Evolutionary conservation across 306 rosid species (phyloP), one percentile per base, ranked within the genome.

Genomic region (Canavalia gladiata): DNA sequence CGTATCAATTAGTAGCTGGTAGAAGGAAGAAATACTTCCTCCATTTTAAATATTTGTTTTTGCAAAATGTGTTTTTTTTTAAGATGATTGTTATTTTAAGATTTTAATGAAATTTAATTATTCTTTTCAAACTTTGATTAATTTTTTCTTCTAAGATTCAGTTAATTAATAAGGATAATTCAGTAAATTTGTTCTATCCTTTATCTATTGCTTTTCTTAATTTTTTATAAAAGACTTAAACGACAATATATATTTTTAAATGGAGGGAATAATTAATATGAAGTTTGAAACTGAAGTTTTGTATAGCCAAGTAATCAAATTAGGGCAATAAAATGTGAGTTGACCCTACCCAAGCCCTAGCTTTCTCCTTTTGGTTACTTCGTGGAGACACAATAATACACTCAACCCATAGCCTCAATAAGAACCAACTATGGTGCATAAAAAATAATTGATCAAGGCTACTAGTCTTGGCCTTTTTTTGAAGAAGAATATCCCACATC

Each of bases 371-470:
- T 75, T 42, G 79, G 75, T 55, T 63, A 54, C 67, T 56, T 71
- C 7, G 68, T 77, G 83, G 74, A 46, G 80, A 85, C 88, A 85
- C 57, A 85, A 85, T 81, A 76, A 70, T 85, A 69, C 25, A 18
- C 25, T 62, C 52, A 69, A 34, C 34, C 30, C 51, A 62, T n/a
- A 75, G 51, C 50, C 28, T 68, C 50, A 52, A 4, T 57, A 35
- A 74, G 80, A 28, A 81, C 39, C 7, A 64, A 37, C 9, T 2
- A 4, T 37, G 4, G 8, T 77, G 51, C 60, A 72, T 52, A 49
- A 69, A 76, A 60, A 28, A 57, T 35, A 28, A 57, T 35, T 74
- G 8, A 35, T 68, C 51, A 82, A 58, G 13, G 46, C 68, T 34
- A 81, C 62, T 18, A 18, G 25, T 12, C 71, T 52, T 64, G 47